Evolutionary conservation across 768 basidiomycete genomes (phyloP).

Genomic region (Collybiopsis luxurians): DNA sequence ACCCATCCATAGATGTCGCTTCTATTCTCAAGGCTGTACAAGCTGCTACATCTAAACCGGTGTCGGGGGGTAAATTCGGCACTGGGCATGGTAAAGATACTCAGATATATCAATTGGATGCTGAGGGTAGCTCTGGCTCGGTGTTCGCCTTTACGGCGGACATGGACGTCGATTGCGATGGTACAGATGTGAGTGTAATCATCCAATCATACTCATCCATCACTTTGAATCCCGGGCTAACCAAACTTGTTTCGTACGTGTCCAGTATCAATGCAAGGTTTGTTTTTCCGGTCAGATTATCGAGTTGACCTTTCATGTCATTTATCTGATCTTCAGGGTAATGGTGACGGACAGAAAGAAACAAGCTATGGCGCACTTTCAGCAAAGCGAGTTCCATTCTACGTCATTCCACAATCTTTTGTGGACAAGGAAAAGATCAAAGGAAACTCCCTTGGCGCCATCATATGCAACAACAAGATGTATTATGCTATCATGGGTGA

Average conservation of each 20-base stretch:
- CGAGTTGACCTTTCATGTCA: neutral
- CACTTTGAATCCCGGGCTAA: neutral
- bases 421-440: conserved; percentile 10
- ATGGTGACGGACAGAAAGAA: conserved; percentile 17
- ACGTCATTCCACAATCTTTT: conserved; percentile 20
- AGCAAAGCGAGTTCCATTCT: conserved; percentile 21
- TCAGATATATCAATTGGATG: conserved; percentile 19
- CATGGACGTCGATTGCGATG: conserved; percentile 26
- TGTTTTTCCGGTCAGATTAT: too few species aligned
- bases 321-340: conserved; percentile 11
- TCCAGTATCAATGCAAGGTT: conserved; percentile 6
- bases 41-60: conserved; percentile 8
- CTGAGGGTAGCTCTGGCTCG: conserved; percentile 11
- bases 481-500: conserved; percentile 26
- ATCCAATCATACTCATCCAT: neutral
- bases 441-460: conserved; percentile 21
- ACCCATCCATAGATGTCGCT: conserved; percentile 1
- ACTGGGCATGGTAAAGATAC: conserved; percentile 6
- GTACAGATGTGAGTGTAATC: conserved; percentile 13
- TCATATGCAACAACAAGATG: conserved; percentile 23
- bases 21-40: conserved; percentile 17
- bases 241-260: neutral
- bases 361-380: conserved; percentile 22
- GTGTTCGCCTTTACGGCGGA: conserved; percentile 22
- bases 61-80: conserved; percentile 10